phyloP scores from a whole-genome alignment of 2,329 filamentous ascomycete genomes.

The Orbilia oligospora region DNA sequence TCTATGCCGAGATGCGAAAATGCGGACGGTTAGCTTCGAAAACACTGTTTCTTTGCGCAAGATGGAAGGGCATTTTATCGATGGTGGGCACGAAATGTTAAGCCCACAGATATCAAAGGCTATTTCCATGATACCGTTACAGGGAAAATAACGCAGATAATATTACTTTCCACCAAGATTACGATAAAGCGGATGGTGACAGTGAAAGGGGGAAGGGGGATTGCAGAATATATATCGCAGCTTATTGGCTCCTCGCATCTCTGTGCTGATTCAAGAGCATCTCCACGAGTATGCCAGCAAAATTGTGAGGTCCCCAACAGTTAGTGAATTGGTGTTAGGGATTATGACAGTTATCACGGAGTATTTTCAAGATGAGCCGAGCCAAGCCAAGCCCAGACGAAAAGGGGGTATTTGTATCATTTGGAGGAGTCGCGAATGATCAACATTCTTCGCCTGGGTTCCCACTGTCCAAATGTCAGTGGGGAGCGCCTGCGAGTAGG shows the following conservation, averaged over 20 bases:
- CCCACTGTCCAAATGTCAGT: slow-evolving; percentile 23
- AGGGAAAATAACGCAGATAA: slow-evolving; percentile 18
- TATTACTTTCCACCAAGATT: background rate
- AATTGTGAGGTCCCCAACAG: background rate
- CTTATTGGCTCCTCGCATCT: background rate
- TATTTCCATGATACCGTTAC: background rate
- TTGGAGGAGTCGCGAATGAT: slow-evolving; percentile 25
- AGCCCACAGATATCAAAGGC: slow-evolving; percentile 13
- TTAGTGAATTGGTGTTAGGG: slow-evolving; percentile 3
- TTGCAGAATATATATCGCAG: slow-evolving; percentile 9
- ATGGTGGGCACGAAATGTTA: background rate
- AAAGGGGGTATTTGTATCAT: slow-evolving; percentile 4
- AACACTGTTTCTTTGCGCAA: slow-evolving; percentile 21
- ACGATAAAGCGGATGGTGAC: slow-evolving; percentile 5
- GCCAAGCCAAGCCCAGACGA: background rate
- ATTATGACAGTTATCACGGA: background rate
- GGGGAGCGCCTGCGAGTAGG: slow-evolving; percentile 18
- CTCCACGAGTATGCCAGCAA: background rate
- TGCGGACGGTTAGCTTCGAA: background rate
- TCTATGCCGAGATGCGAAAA: background rate
- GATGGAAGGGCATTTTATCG: background rate
- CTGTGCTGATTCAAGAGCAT: background rate
- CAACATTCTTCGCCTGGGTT: background rate
- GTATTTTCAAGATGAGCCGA: background rate
- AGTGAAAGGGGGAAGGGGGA: background rate